Base-by-base conservation (phyloP, 495 filamentous ascomycete genomes). In the Tuber microsphaerosporum region DNA sequence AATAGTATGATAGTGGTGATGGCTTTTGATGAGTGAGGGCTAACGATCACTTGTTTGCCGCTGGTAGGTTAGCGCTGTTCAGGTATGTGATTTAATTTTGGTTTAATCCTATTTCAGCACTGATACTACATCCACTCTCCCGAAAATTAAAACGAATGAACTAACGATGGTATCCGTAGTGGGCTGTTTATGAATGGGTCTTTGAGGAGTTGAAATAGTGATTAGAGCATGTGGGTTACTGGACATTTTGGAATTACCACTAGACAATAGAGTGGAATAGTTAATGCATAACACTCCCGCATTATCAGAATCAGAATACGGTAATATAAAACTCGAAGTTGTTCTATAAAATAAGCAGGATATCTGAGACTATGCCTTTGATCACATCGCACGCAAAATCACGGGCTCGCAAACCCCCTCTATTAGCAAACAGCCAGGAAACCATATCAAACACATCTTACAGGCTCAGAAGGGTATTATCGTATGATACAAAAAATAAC, bases 121-220 rank as follows among this genome's bases (percentile, higher is more conserved):
- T 37, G 17, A 72, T 26, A 19, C 19, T 22, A 26, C 26, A 19
- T 19, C 51, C 51, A 14, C 51, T 2, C 26, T 61, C 51, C n/a
- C n/a, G 56, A 31, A 3, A 10, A 6, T 65, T 31, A 8, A 31
- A 31, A 31, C n/a, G 56, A 31, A 65, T 65, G 56, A 65, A 17
- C 56, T 65, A 31, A 65, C 56, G n/a, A 65, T 65, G 4, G 26
- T 65, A 65, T 65, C 2, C 56, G 48, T 69, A 97, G 86, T 97
- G 92, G 92, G 90, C 90, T 6, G 89, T 92, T 43, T 97, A 95
- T 84, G 92, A 95, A 85, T 92, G 90, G 90, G 86, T 92, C 79
- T 92, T 95, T 89, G 72, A 51, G 41, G 44, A 10, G 42, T 26
- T 78, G 20, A 72, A 70, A 43, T 70, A 69, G 39, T 7, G 12